Conservation (phyloP, 306 rosid species). For the Clitoria ternatea region DNA sequence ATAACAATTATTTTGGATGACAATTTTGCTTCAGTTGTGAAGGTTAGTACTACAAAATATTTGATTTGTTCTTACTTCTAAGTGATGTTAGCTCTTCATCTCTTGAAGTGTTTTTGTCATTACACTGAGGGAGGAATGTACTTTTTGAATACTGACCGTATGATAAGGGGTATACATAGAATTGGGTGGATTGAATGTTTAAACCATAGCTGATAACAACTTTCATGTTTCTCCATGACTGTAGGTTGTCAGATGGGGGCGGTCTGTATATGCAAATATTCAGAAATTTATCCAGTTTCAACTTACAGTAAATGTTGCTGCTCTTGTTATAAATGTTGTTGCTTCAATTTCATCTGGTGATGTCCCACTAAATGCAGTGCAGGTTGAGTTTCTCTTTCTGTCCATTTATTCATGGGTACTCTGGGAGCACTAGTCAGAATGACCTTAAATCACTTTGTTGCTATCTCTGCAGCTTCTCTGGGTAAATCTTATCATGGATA, state of each 20-base stretch:
- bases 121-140: neutral
- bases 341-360: conserved; percentile 85
- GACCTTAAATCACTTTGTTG: conserved; percentile 15
- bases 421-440: neutral
- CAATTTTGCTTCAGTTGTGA: conserved; percentile 82
- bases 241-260: conserved; percentile 99
- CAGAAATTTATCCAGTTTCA: conserved; percentile 99
- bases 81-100: neutral
- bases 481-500: conserved; percentile 99
- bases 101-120: conserved; percentile 8
- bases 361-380: conserved; percentile 96
- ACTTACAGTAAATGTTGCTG: conserved; percentile 97
- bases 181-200: neutral
- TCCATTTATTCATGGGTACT: too few species aligned
- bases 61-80: neutral
- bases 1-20: conserved; percentile 92
- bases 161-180: neutral
- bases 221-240: conserved; percentile 7
- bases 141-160: neutral
- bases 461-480: conserved; percentile 72
- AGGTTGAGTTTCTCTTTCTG: conserved; percentile 48
- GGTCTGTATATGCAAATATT: conserved; percentile 97
- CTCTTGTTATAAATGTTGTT: conserved; percentile 86
- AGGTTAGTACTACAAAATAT: conserved; percentile 37
- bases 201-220: neutral